Base-by-base conservation (phyloP, 805 yeast species). In the Candida berthetii region DNA sequence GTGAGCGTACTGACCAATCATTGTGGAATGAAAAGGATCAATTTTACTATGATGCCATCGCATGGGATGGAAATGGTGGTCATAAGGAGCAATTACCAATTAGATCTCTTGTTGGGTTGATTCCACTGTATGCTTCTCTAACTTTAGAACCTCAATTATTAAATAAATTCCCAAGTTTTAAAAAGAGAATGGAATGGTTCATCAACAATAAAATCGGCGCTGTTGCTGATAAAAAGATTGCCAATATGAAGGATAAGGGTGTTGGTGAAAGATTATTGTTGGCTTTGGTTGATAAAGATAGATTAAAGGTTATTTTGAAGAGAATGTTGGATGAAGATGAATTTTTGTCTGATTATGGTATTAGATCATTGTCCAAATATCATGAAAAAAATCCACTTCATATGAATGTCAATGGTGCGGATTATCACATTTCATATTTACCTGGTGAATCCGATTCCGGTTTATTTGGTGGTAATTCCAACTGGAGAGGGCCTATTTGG, bases 401-500 rank as follows among this genome's bases (percentile, higher is more conserved):
- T 41, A 85, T 88, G 91, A 74, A 80, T 49, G 95, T 89, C 35
- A 72, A 85, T 59, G 95, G 95, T 15, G 72, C 78, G 49, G 68
- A 72, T 32, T 89, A 81, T 62, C 66, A 70, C 36, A 90, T 87
- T 27, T 74, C 75, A 44, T 87, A 88, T 61, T 73, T 87, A 41
- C 83, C 95, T 5, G 96, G 95, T 25, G 96, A 87, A 57, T 84
- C 95, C 24, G 91, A 87, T 57, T 82, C 95, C 6, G 96, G 96
- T 5, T 76, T 90, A 77, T 89, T 89, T 72, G 97, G 97, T 39
- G 97, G 97, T 44, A 89, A 89, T 61, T 88, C 96, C 18, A 89
- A 89, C 64, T 89, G 97, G 97, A 75, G 97, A 61, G 97, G 97
- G 3, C 96, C 97, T 14, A 88, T 89, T 51, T 89, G 97, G 97